A percentile compares a stretch with the other conserved stretches of the same genome.
Conservation (phyloP, 441 rosid species). For the Aleurites moluccanus region DNA sequence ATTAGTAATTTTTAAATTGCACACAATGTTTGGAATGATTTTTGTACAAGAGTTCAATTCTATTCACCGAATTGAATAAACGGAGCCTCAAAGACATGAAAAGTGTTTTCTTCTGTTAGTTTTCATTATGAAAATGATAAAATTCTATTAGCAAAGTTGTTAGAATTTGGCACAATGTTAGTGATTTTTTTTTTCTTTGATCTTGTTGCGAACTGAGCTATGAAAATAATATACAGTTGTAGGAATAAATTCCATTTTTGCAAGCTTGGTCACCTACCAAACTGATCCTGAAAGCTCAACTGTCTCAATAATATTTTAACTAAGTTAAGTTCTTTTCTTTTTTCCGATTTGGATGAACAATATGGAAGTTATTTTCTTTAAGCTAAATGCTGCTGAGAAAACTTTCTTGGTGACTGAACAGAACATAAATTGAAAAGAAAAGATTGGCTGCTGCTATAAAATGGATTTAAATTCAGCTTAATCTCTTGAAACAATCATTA, state of each 20-base stretch:
- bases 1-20: no score
- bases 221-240: neutral
- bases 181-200: no score
- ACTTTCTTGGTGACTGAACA: neutral
- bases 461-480: neutral
- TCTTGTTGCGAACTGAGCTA: neutral
- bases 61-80: no score
- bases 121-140: neutral
- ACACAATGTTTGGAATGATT: no score
- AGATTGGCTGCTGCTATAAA: neutral
- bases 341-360: neutral
- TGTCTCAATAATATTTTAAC: neutral
- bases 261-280: neutral
- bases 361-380: neutral
- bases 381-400: neutral
- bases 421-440: neutral
- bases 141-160: neutral
- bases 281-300: neutral
- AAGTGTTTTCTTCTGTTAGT: neutral
- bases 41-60: no score
- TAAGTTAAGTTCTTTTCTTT: neutral
- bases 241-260: neutral
- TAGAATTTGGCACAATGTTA: neutral
- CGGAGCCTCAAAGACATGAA: no score
- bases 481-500: neutral